A percentile compares a stretch with the other conserved stretches of the same genome.
Evolutionary conservation across 257 asterid genomes (phyloP).

Genomic region (Solanum bulbocastanum): DNA sequence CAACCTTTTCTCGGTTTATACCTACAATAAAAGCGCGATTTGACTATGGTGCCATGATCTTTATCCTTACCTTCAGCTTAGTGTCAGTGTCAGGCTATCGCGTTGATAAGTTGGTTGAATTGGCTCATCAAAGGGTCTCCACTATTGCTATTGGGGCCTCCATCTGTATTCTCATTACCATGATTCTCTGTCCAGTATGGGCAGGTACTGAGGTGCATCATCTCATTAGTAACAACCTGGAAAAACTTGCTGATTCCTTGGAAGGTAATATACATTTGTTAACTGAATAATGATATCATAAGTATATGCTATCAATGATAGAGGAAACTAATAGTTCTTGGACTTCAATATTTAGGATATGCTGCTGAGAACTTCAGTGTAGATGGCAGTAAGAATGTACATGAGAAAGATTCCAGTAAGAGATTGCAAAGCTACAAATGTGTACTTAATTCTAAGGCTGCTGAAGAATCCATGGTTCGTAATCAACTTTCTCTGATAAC

Average conservation of each 20-base stretch:
- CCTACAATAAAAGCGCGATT: slow-evolving; percentile 67
- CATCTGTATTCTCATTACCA: slow-evolving; percentile 50
- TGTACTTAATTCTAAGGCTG: slow-evolving; percentile 57
- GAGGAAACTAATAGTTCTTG: neutral
- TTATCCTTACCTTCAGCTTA: slow-evolving; percentile 76
- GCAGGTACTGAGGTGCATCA: slow-evolving; percentile 71
- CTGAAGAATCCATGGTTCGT: slow-evolving; percentile 70
- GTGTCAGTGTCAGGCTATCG: slow-evolving; percentile 86
- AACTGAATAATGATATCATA: neutral
- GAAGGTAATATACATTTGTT: slow-evolving; percentile 30
- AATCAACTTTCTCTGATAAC: neutral
- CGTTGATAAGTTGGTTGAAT: slow-evolving; percentile 48
- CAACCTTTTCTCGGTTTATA: slow-evolving; percentile 74
- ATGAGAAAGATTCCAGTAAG: slow-evolving; percentile 19
- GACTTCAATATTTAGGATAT: slow-evolving; percentile 20
- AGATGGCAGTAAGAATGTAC: slow-evolving; percentile 4
- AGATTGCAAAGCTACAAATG: slow-evolving; percentile 42
- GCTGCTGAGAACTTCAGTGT: slow-evolving; percentile 35
- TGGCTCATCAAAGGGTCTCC: slow-evolving; percentile 61
- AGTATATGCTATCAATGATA: neutral
- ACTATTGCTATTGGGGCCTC: slow-evolving; percentile 70
- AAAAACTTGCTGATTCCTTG: slow-evolving; percentile 66
- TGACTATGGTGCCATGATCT: slow-evolving; percentile 75
- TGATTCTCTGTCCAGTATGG: slow-evolving; percentile 67
- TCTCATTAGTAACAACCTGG: slow-evolving; percentile 49